phyloP scores from a whole-genome alignment of 371 early-diverging fungal genomes.

The Syncephalastrum racemosum region DNA sequence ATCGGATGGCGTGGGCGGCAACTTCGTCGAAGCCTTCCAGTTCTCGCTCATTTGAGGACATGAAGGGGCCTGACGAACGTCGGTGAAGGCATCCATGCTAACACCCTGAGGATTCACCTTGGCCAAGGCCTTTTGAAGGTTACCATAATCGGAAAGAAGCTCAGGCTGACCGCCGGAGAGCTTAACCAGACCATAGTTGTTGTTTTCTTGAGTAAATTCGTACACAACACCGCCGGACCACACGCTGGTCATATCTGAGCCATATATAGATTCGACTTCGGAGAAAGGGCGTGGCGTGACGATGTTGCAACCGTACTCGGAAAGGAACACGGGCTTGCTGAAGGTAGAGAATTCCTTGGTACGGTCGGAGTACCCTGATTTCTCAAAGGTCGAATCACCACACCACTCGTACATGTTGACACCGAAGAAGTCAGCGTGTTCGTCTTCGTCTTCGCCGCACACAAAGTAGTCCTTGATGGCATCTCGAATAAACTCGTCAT shows the following conservation, averaged over 20 bases:
- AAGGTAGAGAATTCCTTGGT: conserved; percentile 54
- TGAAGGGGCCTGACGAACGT: conserved; percentile 23
- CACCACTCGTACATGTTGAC: conserved; percentile 73
- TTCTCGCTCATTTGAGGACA: conserved; percentile 57
- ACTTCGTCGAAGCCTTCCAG: conserved; percentile 58
- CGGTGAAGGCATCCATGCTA: conserved; percentile 46
- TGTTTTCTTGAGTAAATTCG: conserved; percentile 79
- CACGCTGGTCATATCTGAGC: conserved; percentile 61
- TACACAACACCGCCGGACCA: conserved; percentile 83
- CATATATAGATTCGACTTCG: conserved; percentile 67
- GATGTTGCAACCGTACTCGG: conserved; percentile 68
- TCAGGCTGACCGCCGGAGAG: conserved; percentile 42
- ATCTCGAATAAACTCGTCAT: conserved; percentile 70
- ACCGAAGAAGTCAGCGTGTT: conserved; percentile 76
- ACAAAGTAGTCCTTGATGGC: conserved; percentile 71
- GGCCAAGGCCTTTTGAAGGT: conserved; percentile 40
- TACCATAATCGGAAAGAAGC: conserved; percentile 45
- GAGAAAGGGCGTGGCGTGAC: conserved; percentile 55
- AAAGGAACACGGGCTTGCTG: conserved; percentile 62
- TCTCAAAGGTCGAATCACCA: conserved; percentile 51
- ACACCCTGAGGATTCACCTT: conserved; percentile 46
- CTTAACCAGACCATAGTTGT: conserved; percentile 76
- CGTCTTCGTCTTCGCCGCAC: conserved; percentile 62
- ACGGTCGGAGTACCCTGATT: conserved; percentile 61
- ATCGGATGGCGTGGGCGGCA: conserved; percentile 73